Percentiles rank a stretch among this genome's conserved stretches.
phyloP scores from a whole-genome alignment of 805 yeast genomes.

The Komagataella pastoris region DNA sequence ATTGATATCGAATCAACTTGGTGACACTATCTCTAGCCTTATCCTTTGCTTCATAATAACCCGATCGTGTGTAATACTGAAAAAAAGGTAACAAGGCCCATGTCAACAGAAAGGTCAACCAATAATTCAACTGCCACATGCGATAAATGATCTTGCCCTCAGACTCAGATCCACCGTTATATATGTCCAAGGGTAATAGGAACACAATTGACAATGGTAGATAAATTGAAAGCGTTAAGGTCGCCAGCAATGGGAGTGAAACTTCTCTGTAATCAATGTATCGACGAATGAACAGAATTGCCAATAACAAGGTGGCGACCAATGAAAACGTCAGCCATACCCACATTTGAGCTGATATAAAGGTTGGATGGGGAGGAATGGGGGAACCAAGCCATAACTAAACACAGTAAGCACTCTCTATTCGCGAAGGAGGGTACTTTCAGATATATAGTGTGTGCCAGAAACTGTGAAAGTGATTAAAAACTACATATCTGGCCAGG shows the following conservation, averaged over 20 bases:
- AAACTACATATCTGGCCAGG: neutral
- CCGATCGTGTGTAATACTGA: slow-evolving; percentile 63
- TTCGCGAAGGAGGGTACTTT: neutral
- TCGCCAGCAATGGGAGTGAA: neutral
- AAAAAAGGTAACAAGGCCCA: slow-evolving; percentile 66
- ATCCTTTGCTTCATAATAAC: slow-evolving; percentile 35
- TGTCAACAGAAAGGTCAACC: slow-evolving; percentile 70
- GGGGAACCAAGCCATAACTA: neutral
- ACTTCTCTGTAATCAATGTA: neutral
- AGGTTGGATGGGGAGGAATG: neutral
- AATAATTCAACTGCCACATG: slow-evolving; percentile 65
- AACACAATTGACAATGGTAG: slow-evolving; percentile 67
- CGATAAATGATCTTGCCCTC: slow-evolving; percentile 29
- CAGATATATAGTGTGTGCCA: neutral
- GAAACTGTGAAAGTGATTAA: neutral
- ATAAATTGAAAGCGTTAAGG: slow-evolving; percentile 42
- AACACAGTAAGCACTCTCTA: neutral
- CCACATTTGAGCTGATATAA: neutral
- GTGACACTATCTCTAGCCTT: slow-evolving; percentile 44
- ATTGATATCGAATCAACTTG: slow-evolving; percentile 46
- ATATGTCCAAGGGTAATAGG: slow-evolving; percentile 62
- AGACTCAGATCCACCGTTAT: slow-evolving; percentile 27
- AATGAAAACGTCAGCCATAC: neutral
- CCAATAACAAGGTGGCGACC: neutral
- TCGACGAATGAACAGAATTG: neutral